phyloP scores from a whole-genome alignment of 345 rosid genomes.

The Heritiera fomes region DNA sequence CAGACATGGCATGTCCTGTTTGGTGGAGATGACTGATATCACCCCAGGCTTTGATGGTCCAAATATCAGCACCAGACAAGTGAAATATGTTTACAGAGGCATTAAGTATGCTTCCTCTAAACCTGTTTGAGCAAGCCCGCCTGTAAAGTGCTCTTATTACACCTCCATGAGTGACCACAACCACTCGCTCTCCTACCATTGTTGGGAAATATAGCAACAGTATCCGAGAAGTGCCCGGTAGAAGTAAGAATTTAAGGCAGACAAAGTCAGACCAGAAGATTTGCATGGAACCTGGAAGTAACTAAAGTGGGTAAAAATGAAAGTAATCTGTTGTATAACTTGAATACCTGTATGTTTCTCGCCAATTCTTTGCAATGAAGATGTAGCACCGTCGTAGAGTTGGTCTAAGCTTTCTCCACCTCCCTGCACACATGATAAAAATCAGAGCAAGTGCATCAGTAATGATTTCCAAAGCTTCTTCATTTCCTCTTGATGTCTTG shows the following conservation, averaged over 20 bases:
- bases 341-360: constrained; percentile 58
- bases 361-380: constrained; percentile 62
- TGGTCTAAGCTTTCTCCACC: constrained; percentile 87
- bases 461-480: no score
- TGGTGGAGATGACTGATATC: constrained; percentile 60
- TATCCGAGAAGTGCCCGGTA: neutral
- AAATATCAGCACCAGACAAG: constrained; percentile 47
- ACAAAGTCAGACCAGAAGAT: neutral
- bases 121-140: constrained; percentile 62
- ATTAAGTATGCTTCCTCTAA: constrained; percentile 54
- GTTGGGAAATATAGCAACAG: neutral
- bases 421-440: constrained; percentile 31
- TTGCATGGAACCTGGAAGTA: neutral
- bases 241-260: no score
- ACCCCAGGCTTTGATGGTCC: constrained; percentile 58
- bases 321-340: neutral
- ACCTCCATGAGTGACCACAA: constrained; percentile 79
- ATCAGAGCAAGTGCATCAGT: no score
- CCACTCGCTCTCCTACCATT: constrained; percentile 60
- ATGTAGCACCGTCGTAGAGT: constrained; percentile 63
- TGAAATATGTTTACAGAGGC: constrained; percentile 66
- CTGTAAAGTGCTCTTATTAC: constrained; percentile 60
- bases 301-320: neutral
- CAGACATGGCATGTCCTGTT: constrained; percentile 49
- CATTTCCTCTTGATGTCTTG: no score